Conservation (phyloP, 331 rosid species). For the Acacia concinna region DNA sequence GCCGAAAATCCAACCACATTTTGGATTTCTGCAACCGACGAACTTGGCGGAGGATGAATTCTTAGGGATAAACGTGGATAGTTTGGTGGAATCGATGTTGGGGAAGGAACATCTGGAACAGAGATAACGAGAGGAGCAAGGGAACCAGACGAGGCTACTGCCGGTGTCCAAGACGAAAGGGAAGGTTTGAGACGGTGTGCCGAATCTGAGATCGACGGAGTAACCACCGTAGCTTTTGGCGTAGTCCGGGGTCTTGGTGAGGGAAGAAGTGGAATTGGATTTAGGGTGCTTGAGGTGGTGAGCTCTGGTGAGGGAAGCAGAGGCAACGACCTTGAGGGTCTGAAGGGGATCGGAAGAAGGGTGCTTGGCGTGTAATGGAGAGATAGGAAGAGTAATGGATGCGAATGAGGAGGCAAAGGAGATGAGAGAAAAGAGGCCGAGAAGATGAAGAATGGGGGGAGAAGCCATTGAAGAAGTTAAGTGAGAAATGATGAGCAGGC, state of each 20-base stretch:
- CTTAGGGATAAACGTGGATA: slow-evolving; percentile 61
- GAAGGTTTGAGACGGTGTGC: slow-evolving; percentile 70
- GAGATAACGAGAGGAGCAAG: slow-evolving; percentile 74
- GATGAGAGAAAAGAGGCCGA: slow-evolving; percentile 32
- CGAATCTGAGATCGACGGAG: slow-evolving; percentile 68
- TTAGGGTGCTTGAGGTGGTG: slow-evolving; percentile 63
- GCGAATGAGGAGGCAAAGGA: slow-evolving; percentile 29
- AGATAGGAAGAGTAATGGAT: slow-evolving; percentile 45
- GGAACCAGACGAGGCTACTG: slow-evolving; percentile 86
- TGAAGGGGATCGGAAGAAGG: slow-evolving; percentile 54
- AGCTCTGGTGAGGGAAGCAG: slow-evolving; percentile 69
- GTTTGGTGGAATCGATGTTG: slow-evolving; percentile 39
- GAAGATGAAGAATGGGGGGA: slow-evolving; percentile 14
- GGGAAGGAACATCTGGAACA: slow-evolving; percentile 71
- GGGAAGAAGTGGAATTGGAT: slow-evolving; percentile 8
- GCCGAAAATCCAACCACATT: slow-evolving; percentile 73
- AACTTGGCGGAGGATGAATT: slow-evolving; percentile 57
- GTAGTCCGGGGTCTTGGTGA: slow-evolving; percentile 33
- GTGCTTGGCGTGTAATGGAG: slow-evolving; percentile 34
- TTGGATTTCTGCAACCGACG: slow-evolving; percentile 66
- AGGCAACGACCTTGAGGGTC: slow-evolving; percentile 46
- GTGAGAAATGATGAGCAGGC: not conserved
- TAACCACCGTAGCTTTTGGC: slow-evolving; percentile 80
- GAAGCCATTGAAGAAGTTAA: slow-evolving; percentile 40
- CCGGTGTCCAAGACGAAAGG: slow-evolving; percentile 78